phyloP scores from a whole-genome alignment of 2,329 filamentous ascomycete genomes.

The Diaporthe sp. region DNA sequence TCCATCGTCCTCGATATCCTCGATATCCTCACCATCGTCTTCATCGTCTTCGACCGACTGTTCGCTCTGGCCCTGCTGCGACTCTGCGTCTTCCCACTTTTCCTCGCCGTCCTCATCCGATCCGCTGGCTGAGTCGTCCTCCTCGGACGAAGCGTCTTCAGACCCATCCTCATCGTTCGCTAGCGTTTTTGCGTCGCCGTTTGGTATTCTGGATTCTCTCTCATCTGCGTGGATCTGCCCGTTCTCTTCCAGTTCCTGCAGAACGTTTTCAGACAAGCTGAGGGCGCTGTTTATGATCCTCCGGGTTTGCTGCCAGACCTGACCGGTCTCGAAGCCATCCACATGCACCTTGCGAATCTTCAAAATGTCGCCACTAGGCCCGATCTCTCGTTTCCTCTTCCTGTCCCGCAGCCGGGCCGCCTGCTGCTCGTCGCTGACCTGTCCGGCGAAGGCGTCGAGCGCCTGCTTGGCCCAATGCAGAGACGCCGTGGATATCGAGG shows the following conservation, averaged over 20 bases:
- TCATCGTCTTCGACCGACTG: conserved; percentile 47
- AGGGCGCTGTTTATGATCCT: conserved; percentile 77
- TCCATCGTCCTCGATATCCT: conserved; percentile 49
- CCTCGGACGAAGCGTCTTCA: conserved; percentile 47
- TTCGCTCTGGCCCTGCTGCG: conserved; percentile 43
- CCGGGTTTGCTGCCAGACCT: conserved; percentile 95
- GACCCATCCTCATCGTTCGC: conserved; percentile 54
- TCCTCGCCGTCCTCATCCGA: conserved; percentile 54
- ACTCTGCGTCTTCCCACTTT: conserved; percentile 50
- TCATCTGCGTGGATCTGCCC: conserved; percentile 39
- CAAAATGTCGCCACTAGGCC: conserved; percentile 66
- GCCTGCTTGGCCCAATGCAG: conserved; percentile 83
- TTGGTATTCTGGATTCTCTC: conserved; percentile 36
- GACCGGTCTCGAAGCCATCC: conserved; percentile 87
- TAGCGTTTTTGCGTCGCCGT: conserved; percentile 46
- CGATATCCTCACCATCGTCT: conserved; percentile 47
- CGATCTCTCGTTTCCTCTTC: conserved; percentile 79
- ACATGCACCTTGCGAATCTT: conserved; percentile 87
- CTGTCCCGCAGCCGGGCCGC: conserved; percentile 73
- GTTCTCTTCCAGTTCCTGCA: conserved; percentile 63
- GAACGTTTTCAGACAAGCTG: conserved; percentile 59
- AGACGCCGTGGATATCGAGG: conserved; percentile 75
- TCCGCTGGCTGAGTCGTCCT: conserved; percentile 40
- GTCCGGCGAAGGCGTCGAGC: conserved; percentile 81
- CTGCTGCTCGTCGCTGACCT: conserved; percentile 80